phyloP scores from a whole-genome alignment of 1,284 basidiomycete genomes.

The Marasmius fiardii region DNA sequence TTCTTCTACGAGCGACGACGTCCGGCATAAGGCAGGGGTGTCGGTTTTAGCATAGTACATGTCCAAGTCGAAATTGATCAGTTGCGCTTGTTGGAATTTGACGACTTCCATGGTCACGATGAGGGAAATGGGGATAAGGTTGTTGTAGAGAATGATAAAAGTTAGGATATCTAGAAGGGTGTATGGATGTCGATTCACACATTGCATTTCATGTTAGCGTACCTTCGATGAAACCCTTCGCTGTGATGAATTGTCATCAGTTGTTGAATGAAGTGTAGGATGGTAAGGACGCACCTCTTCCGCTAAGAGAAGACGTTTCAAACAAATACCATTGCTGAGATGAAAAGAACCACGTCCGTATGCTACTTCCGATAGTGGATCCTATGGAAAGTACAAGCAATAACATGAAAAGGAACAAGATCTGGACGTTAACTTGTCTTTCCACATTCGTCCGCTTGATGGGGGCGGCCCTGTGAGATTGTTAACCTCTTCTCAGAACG shows the following conservation, averaged over 20 bases:
- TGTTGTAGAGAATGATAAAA: slow-evolving; percentile 99
- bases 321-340: slow-evolving; percentile 82
- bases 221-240: slow-evolving; percentile 82
- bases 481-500: background rate
- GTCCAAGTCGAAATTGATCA: slow-evolving; percentile 96
- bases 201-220: slow-evolving; percentile 11
- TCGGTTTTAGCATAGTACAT: slow-evolving; percentile 96
- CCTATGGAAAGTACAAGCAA: slow-evolving; percentile 87
- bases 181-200: slow-evolving; percentile 10
- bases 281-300: slow-evolving; percentile 48
- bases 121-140: slow-evolving; percentile 97
- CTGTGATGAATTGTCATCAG: slow-evolving; percentile 32
- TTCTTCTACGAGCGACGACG: slow-evolving; percentile 96
- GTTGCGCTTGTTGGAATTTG: slow-evolving; percentile 95
- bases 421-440: slow-evolving; percentile 94
- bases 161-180: slow-evolving; percentile 80
- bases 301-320: slow-evolving; percentile 51
- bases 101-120: slow-evolving; percentile 99
- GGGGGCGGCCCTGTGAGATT: slow-evolving; percentile 71
- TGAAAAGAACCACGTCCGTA: slow-evolving; percentile 87
- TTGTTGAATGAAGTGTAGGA: slow-evolving; percentile 3
- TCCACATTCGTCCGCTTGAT: slow-evolving; percentile 98
- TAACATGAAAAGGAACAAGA: slow-evolving; percentile 92
- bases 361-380: slow-evolving; percentile 89
- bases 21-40: slow-evolving; percentile 95